Percentiles rank a stretch among this genome's conserved stretches.
phyloP scores from a whole-genome alignment of 345 rosid species.

The Carallia pectinifolia region DNA sequence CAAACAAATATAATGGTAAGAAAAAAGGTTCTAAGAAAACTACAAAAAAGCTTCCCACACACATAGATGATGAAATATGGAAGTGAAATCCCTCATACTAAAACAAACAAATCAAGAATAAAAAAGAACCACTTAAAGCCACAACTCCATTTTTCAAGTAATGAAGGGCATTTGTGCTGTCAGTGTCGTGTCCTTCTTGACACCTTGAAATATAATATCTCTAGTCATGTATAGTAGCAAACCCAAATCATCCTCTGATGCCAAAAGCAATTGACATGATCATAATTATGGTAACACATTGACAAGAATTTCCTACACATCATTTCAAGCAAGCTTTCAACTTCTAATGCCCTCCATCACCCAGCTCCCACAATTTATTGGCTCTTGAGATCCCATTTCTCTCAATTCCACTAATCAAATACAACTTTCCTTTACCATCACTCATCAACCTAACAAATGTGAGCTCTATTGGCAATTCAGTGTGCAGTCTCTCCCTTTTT shows the following conservation, averaged over 20 bases:
- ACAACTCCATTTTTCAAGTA: constrained; percentile 87
- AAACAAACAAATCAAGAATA: constrained; percentile 59
- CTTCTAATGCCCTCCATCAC: constrained; percentile 40
- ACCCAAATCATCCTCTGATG: constrained; percentile 73
- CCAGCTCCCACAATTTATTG: constrained; percentile 63
- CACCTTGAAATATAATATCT: constrained; percentile 70
- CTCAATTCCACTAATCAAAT: constrained; percentile 77
- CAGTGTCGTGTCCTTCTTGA: constrained; percentile 82
- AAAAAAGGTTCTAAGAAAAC: too few species aligned
- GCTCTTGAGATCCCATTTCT: constrained; percentile 73
- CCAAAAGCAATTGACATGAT: constrained; percentile 81
- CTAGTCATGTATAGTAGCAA: constrained; percentile 97
- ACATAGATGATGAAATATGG: neutral
- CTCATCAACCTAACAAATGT: constrained; percentile 63
- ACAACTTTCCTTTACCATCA: constrained; percentile 48
- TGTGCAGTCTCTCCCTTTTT: constrained; percentile 33
- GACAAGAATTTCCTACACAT: constrained; percentile 79
- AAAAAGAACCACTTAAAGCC: constrained; percentile 91
- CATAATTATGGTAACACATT: constrained; percentile 83
- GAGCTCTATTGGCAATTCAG: constrained; percentile 43
- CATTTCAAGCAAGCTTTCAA: constrained; percentile 61
- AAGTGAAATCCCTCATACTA: constrained; percentile 37
- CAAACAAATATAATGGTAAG: too few species aligned
- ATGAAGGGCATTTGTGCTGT: constrained; percentile 74
- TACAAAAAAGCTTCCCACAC: neutral